Evolutionary conservation across 2,329 filamentous ascomycete genomes (phyloP), one percentile per base, ranked within the genome.

Genomic region (Aaosphaeria arxii): DNA sequence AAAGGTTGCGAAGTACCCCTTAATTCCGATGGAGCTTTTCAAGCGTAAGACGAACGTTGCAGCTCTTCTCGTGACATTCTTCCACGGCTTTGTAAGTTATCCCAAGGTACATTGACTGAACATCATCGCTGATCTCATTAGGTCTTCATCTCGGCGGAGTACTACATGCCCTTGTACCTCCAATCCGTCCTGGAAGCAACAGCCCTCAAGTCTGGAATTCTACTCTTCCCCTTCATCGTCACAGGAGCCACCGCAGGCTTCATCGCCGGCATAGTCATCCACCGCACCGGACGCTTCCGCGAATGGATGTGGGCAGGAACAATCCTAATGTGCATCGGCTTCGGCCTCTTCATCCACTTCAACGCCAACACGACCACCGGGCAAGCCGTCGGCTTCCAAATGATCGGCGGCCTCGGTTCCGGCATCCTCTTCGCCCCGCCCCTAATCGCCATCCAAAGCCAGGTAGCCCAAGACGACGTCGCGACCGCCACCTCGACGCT

Each of bases 131-230:
- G 32, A 42, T 30, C 28, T 42, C 36, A 5, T 35, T 40, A 63
- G 58, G 57, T 64, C 11, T 67, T 68, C 51, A 68, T 87, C 38
- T 81, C 78, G 0, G 77, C 77, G 1, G 80, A 83, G 43, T 91
- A 88, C 67, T 91, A 87, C 58, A 73, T 90, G 29, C 88, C 88
- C 0, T 75, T 90, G 0, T 91, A 86, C 68, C 85, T 89, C 46
- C 88, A 91, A 63, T 79, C 83, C 3, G 86, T 85, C 0, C 77
- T 85, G 2, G 77, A 77, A 44, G 81, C 81, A 1, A 77, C 77
- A 0, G 83, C 85, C 0, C 71, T 87, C 32, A 73, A 74, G n/a
- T 87, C 83, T 0, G 77, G 77, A 57, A 55, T 86, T 0, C 77
- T 86, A 9, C 74, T 87, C 2, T 73, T 89, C 0, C 85, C 87